Conservation (phyloP, 805 yeast genomes). For the Starmerella scarabaei region DNA sequence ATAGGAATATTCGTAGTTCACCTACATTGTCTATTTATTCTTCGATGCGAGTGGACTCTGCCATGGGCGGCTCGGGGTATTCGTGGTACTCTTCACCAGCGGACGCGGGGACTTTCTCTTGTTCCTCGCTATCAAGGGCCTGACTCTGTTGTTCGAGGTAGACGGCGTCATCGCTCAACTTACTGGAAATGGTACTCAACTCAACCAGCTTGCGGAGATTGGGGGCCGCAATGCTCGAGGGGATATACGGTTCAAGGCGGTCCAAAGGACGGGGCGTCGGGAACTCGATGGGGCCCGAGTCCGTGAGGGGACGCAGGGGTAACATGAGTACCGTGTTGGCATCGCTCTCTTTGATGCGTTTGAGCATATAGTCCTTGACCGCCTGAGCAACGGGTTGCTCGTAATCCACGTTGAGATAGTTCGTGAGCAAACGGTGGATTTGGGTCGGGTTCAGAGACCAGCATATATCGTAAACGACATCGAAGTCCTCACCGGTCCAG, state of each 20-base stretch:
- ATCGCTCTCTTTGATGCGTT: constrained; percentile 35
- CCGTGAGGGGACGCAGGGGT: constrained; percentile 31
- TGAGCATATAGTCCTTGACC: constrained; percentile 55
- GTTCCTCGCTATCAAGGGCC: not conserved
- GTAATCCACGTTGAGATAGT: constrained; percentile 84
- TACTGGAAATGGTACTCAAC: constrained; percentile 31
- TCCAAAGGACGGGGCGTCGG: constrained; percentile 49
- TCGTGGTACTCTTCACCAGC: not conserved
- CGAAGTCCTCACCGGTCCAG: constrained; percentile 70
- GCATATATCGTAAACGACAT: constrained; percentile 86
- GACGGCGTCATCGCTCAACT: not conserved
- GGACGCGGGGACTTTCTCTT: not conserved
- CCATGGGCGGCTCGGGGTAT: no score
- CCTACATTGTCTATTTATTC: no score
- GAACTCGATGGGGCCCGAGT: constrained; percentile 32
- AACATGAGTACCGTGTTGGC: constrained; percentile 26
- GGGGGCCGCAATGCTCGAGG: constrained; percentile 86
- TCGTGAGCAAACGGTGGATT: constrained; percentile 80
- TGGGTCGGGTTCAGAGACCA: constrained; percentile 90
- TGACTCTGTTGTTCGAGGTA: not conserved
- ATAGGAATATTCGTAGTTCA: no score
- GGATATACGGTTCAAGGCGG: constrained; percentile 62
- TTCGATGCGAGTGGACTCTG: no score
- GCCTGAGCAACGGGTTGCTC: constrained; percentile 83
- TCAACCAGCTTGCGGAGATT: constrained; percentile 79